Evolutionary conservation across 2,329 filamentous ascomycete genomes (phyloP), one percentile per base, ranked within the genome.

Genomic region (Xylaria polymorpha): DNA sequence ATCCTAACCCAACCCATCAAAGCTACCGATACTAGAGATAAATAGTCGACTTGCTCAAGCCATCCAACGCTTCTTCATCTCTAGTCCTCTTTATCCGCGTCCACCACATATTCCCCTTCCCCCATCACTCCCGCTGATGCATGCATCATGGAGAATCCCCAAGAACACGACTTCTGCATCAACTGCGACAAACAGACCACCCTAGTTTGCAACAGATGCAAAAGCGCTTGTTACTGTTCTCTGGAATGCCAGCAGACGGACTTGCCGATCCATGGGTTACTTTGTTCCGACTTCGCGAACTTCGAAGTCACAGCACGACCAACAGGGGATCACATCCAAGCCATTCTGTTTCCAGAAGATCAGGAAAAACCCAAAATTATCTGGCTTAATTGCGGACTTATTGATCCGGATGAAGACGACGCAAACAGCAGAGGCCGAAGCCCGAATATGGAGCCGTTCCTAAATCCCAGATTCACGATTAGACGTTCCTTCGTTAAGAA

Each of bases 191-290:
- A 22, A 22, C n/a, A 48, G 7, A 20, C n/a, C 44, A 5, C 44
- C 7, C 44, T 48, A 3, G 4, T 48, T 4, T 72, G 70, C 50
- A 39, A n/a, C 25, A 15, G 55, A 14, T 72, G 70, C 55, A 25
- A 61, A 14, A 35, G 8, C 9, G 64, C 61, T 22, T n/a, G 32
- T 22, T 72, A 72, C 48, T 72, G 70, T 61, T 72, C 70, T n/a
- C 44, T 18, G 5, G 50, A 39, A 10, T 71, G 68, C 57, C 70
- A 72, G 29, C 41, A 7, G 8, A 64, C 51, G 43, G 70, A 72
- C 48, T 66, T 59, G 61, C 62, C 70, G 4, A 29, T 51, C 29
- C 70, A 72, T 56, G 61, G 51, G 25, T 4, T 65, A 9, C 58
- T 71, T 51, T 72, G 70, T 51, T 22, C 39, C 25, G 20, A 12